These are phyloP conservation scores for Scopulariopsis brevicaulis DNA, from an alignment of 2,329 filamentous ascomycete species.

Conservation along the genomic window DNA sequence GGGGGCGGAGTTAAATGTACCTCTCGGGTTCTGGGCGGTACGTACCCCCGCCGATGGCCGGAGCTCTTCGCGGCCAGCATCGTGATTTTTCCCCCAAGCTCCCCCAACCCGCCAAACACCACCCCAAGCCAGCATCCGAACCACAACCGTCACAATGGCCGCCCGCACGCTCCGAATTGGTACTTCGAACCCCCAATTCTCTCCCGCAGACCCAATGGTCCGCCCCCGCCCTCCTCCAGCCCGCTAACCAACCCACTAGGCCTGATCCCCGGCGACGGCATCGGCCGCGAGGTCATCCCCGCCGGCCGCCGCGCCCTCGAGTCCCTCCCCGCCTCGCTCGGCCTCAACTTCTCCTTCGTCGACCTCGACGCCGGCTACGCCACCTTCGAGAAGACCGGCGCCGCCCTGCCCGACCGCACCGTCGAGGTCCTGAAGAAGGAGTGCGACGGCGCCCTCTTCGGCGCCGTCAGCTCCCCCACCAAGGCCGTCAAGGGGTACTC, in stretches of 20 bases:
- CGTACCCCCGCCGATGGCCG: background rate
- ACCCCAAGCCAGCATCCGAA: background rate
- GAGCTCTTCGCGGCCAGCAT: background rate
- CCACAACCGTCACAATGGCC: constrained; percentile 34
- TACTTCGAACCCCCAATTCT: constrained; percentile 30
- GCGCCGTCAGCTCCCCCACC: constrained; percentile 81
- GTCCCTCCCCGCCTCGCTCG: constrained; percentile 80
- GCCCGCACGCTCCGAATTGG: constrained; percentile 58
- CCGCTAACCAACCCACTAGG: constrained; percentile 38
- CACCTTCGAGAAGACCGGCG: constrained; percentile 82
- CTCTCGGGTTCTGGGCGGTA: background rate
- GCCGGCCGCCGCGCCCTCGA: constrained; percentile 86
- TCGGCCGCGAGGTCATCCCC: constrained; percentile 96
- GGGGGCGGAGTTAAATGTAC: background rate
- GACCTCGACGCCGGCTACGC: constrained; percentile 90
- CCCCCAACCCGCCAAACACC: background rate
- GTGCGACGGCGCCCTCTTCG: constrained; percentile 94
- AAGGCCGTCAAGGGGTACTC: constrained; percentile 91
- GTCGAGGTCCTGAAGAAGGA: constrained; percentile 80
- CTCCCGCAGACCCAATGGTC: constrained; percentile 68
- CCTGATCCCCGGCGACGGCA: constrained; percentile 95
- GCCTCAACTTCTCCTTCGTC: constrained; percentile 88
- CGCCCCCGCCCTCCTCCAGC: background rate
- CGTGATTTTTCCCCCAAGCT: background rate
- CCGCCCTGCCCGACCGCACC: constrained; percentile 80